Base-by-base conservation (phyloP, 805 yeast species). In the Wickerhamomyces xylosicus region DNA sequence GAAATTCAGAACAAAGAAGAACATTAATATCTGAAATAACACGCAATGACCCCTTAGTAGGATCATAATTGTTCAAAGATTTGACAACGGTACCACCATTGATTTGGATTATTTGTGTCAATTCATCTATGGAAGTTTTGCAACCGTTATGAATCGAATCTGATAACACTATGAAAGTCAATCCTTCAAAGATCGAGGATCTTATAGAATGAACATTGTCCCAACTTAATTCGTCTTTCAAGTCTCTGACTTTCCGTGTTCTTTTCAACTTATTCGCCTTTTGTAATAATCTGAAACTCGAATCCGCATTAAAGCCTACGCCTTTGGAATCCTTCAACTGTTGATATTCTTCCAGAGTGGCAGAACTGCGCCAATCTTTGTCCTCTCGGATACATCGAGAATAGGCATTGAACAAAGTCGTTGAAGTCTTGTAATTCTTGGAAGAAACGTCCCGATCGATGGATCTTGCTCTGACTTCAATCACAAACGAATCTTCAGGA, bases 401-500 rank as follows among this genome's bases (percentile, higher is more conserved):
- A 54, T 85, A 78, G 0, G 92, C 84, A 49, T 85, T 82, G 45
- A 85, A 72, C 15, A 90, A 61, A 0, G 96, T 85, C 6, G 79
- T 66, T 0, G 79, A 84, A 0, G 77, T 74, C 2, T 77, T 77
- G 48, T 75, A 87, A 2, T 66, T 64, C 11, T 52, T 57, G 0
- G 71, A 58, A 15, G 5, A 28, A 11, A 62, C 63, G 2, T 72
- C 63, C 11, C 63, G 56, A 42, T 76, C 78, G 5, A 86, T 65
- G 3, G 87, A 77, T 34, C 95, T 64, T 0, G 95, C 94, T 52
- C 83, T 86, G 15, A 89, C 75, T 53, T 87, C 95, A 7, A 90
- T 50, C 0, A 90, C 90, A 3, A 89, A 52, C 1, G 95, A 82
- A 21, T 83, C 74, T 31, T 66, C 62, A 0, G 97, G 97, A 41